Percentiles rank a stretch among this genome's conserved stretches.
Evolutionary conservation across 495 filamentous ascomycete genomes (phyloP).

Genomic region (Podospora pseudopauciseta): DNA sequence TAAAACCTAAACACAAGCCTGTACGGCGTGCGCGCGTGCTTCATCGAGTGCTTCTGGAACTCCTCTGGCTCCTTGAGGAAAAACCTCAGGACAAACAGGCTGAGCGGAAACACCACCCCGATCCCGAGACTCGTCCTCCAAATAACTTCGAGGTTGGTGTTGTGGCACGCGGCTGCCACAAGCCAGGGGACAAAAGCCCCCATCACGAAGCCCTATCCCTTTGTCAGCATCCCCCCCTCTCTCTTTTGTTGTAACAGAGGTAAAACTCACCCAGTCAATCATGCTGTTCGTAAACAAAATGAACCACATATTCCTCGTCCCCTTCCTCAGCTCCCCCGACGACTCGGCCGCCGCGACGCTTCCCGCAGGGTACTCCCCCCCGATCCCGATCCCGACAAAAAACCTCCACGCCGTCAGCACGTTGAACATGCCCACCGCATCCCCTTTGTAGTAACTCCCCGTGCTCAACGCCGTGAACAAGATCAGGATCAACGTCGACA

Average conservation of each 20-base stretch:
- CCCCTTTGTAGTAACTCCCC: slow-evolving; percentile 68
- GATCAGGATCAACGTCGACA: slow-evolving; percentile 77
- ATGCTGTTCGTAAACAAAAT: slow-evolving; percentile 89
- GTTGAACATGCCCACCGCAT: slow-evolving; percentile 67
- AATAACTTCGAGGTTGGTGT: slow-evolving; percentile 65
- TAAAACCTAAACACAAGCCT: slow-evolving; percentile 54
- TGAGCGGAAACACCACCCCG: slow-evolving; percentile 73
- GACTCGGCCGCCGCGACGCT: slow-evolving; percentile 81
- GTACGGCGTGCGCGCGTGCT: slow-evolving; percentile 55
- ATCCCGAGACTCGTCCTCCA: slow-evolving; percentile 77
- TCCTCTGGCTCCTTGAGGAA: slow-evolving; percentile 81
- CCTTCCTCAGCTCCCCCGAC: slow-evolving; percentile 72
- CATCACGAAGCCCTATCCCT: slow-evolving; percentile 59
- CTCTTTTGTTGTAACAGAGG: background rate
- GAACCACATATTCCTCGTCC: slow-evolving; percentile 86
- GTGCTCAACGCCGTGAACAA: slow-evolving; percentile 76
- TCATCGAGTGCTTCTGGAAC: slow-evolving; percentile 59
- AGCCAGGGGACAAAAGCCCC: slow-evolving; percentile 70
- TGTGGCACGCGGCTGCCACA: slow-evolving; percentile 63
- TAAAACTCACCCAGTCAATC: slow-evolving; percentile 59
- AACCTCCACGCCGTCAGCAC: slow-evolving; percentile 85
- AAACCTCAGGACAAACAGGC: slow-evolving; percentile 68
- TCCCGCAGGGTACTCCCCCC: slow-evolving; percentile 85
- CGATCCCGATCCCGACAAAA: slow-evolving; percentile 60
- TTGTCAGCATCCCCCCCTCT: background rate